Base-by-base conservation (phyloP, 2,329 filamentous ascomycete genomes). In the Calonectria henricotiae region DNA sequence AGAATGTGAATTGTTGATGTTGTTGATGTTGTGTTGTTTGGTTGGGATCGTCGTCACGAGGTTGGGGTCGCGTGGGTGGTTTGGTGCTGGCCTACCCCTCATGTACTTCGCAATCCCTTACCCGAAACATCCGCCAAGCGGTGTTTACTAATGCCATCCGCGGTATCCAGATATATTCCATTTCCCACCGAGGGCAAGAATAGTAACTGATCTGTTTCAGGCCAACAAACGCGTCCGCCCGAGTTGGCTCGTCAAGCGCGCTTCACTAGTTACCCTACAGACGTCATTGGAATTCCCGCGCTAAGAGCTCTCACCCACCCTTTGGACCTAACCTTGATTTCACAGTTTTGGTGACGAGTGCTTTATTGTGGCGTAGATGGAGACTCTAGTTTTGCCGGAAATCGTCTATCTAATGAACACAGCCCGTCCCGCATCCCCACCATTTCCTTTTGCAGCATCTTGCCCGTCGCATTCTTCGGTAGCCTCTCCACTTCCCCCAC, bases 381-480 rank as follows among this genome's bases (percentile, higher is more conserved):
- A 37, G 7, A 23, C 55, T 74, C 72, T 9, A 74, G 46, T 55
- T 75, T 75, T 17, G 73, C 35, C 9, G 68, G 55, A 12, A 73
- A 69, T 13, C 54, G 72, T 11, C 63, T 69, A 9, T 78, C 76
- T 41, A 80, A 58, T 0, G 80, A 82, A 64, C 78, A 82, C 4
- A 79, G 20, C 0, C 81, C 79, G 15, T 76, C 68, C 30, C 74
- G 80, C 79, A 81, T 80, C 27, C 72, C 66, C 2, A 72, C 74
- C 73, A 82, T 75, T 43, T 81, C 72, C 60, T 79, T 80, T 35
- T 80, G 76, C 27, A 82, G 55, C 37, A 83, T 83, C 74, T 83
- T 83, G 3, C 82, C 82, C 1, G 81, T 83, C 23, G 81, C 74
- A 64, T 83, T 83, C 71, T 80, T 80, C 15, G 81, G 82, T 39